Evolutionary conservation across 306 rosid species (phyloP).

Genomic region (Trichosanthes cucumerina): DNA sequence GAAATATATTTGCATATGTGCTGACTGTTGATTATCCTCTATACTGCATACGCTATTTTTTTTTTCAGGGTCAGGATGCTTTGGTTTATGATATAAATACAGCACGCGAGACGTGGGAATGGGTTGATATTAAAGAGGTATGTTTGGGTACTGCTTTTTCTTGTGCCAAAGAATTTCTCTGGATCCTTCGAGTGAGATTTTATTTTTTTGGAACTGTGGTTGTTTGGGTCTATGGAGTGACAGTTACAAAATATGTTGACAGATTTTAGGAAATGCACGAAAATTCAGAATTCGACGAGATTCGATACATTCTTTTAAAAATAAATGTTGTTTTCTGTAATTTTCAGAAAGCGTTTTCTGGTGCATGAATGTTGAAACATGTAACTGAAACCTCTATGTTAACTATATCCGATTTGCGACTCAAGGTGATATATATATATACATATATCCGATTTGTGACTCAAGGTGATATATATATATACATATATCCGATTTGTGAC

Average conservation of each 20-base stretch:
- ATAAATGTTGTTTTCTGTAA: background rate
- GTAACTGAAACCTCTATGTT: background rate
- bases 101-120: slow-evolving; percentile 47
- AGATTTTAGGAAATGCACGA: background rate
- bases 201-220: background rate
- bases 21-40: background rate
- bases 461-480: too few relatives aligned
- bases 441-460: background rate
- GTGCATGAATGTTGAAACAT: background rate
- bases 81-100: slow-evolving; percentile 47
- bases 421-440: too few relatives aligned
- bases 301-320: background rate
- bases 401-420: background rate
- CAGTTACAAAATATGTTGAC: background rate
- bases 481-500: background rate
- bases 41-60: background rate
- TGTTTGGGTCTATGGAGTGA: background rate
- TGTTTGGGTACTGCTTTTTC: background rate
- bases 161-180: background rate
- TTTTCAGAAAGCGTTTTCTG: background rate
- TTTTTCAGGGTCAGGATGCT: slow-evolving; percentile 40
- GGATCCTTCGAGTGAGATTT: background rate
- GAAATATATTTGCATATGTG: background rate
- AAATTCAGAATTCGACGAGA: background rate
- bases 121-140: slow-evolving; percentile 55